phyloP scores from a whole-genome alignment of 805 yeast genomes.

The Wilhelminamyces savonicus region DNA sequence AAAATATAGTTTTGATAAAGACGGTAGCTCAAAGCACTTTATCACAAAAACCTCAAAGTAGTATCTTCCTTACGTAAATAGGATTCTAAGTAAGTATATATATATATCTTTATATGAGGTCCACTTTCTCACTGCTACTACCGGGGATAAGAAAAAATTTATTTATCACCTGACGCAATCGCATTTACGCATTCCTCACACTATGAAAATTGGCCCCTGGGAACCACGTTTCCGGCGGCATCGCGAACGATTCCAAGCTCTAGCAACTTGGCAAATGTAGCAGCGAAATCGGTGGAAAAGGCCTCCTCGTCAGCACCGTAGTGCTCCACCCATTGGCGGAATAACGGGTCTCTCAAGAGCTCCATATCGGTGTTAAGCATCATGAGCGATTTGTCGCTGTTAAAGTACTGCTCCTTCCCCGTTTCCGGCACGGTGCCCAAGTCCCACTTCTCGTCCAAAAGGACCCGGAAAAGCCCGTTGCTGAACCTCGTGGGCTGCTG shows the following conservation, averaged over 20 bases:
- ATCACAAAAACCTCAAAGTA: no score
- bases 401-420: slow-evolving; percentile 51
- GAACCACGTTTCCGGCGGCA: neutral
- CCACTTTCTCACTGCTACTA: no score
- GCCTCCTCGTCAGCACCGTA: slow-evolving; percentile 61
- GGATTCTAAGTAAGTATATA: no score
- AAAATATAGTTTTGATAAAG: no score
- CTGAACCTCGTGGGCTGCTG: slow-evolving; percentile 68
- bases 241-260: slow-evolving; percentile 62
- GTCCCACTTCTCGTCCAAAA: slow-evolving; percentile 39
- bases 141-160: no score
- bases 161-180: no score
- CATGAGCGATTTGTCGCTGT: slow-evolving; percentile 65
- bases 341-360: slow-evolving; percentile 53
- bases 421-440: slow-evolving; percentile 43
- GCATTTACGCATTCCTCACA: no score
- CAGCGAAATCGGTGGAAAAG: slow-evolving; percentile 60
- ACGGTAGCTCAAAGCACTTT: no score
- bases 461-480: slow-evolving; percentile 55
- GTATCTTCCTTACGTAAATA: no score
- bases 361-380: slow-evolving; percentile 84
- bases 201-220: no score
- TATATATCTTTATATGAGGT: no score
- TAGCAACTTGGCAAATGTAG: slow-evolving; percentile 61
- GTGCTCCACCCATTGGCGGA: slow-evolving; percentile 52